Evolutionary conservation across 306 rosid species (phyloP).

Genomic region (Cucurbita ficifolia): DNA sequence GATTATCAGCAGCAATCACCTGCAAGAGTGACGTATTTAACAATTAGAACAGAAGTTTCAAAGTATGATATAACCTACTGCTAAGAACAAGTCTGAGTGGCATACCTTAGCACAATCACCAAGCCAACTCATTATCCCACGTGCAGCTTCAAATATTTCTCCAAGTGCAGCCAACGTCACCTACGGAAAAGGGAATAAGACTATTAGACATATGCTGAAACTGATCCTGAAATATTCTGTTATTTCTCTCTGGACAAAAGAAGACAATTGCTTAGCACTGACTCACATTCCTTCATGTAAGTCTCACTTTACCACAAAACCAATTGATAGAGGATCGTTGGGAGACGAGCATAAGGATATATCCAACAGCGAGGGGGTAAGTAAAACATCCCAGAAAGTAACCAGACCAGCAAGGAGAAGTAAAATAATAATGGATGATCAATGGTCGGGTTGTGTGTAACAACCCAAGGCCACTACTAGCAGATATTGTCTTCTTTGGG

Average conservation of each 20-base stretch:
- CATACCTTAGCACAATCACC: constrained; percentile 83
- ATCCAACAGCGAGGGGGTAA: background rate
- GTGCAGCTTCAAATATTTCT: constrained; percentile 81
- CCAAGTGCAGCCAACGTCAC: constrained; percentile 90
- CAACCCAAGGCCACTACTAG: no score
- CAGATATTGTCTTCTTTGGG: no score
- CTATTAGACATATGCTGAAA: background rate
- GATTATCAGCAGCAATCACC: constrained; percentile 69
- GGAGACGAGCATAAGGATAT: background rate
- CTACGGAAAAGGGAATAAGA: constrained; percentile 15
- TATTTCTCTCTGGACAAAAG: background rate
- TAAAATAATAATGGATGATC: background rate
- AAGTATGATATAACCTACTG: background rate
- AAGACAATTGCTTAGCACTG: background rate
- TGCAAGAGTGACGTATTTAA: constrained; percentile 16
- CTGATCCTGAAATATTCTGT: background rate
- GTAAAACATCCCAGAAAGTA: background rate
- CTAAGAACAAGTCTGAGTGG: constrained; percentile 1
- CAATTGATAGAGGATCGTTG: background rate
- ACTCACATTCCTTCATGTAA: background rate
- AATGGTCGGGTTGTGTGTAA: no score
- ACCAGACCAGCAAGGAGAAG: background rate
- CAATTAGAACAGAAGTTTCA: background rate
- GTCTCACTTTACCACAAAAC: background rate
- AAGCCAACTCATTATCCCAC: constrained; percentile 75